Base-by-base conservation (phyloP, 164 flowering plant genomes). In the Pachysandra terminalis region DNA sequence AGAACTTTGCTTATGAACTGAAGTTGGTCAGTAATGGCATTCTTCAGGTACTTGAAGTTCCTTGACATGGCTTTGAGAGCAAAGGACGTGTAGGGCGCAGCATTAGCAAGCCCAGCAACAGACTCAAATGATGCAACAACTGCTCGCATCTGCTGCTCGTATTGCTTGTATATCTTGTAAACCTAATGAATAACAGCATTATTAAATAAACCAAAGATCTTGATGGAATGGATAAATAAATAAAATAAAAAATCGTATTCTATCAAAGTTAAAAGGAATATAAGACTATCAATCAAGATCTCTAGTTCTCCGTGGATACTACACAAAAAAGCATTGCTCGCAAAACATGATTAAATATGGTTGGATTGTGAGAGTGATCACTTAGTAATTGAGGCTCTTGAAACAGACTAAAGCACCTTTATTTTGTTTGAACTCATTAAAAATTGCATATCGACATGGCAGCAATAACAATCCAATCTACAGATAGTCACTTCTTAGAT, bases 41-140 rank as follows among this genome's bases (percentile, higher is more conserved):
- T 84, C 64, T 88, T 91, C 78, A 91, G 75, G 81, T 70, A 73
- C 64, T 78, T 71, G 63, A 91, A 91, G 68, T 91, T 90, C 77
- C 81, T 87, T 13, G 88, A 83, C 88, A 91, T 77, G 32, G 88
- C 75, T 68, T 81, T 87, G 69, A 91, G 62, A 17, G 94, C 88
- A 67, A 85, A 72, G 65, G 78, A 70, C 3, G 85, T 86, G 77
- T 80, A 88, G 9, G 97, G 96, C 68, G 94, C 86, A 48, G 94
- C 92, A 74, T 80, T 80, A 16, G 85, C 83, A 25, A 91, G 86
- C 19, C 97, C 97, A 16, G 91, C 83, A 71, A 90, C 93, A 56
- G 87, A 84, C 67, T 91, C 97, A 60, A 91, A 91, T n/a, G 97
- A 86, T 5, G 85, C 71, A 9, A 87, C 82, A 24, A 85, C 95